A percentile compares a stretch with the other conserved stretches of the same genome.
phyloP scores from a whole-genome alignment of 2,329 filamentous ascomycete genomes.

The Ophiostoma fasciatum region DNA sequence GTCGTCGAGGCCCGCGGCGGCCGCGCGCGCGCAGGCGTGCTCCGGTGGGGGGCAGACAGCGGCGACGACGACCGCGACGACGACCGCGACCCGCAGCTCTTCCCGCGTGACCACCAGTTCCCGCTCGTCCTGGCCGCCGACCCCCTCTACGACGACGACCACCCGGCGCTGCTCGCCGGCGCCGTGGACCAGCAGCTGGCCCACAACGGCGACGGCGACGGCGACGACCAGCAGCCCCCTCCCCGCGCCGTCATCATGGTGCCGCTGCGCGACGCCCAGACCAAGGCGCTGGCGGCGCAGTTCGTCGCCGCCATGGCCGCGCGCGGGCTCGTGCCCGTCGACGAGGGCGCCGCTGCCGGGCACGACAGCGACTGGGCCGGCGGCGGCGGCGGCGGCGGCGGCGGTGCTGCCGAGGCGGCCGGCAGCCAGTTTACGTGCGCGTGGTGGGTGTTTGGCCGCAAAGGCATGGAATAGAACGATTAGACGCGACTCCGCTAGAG shows the following conservation, averaged over 20 bases:
- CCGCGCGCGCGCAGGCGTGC: conserved; percentile 42
- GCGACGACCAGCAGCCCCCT: neutral
- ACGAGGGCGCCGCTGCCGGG: conserved; percentile 48
- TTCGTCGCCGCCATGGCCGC: conserved; percentile 47
- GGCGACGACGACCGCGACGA: conserved; percentile 16
- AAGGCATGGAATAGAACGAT: no score
- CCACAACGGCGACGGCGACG: conserved; percentile 30
- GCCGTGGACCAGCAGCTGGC: conserved; percentile 57
- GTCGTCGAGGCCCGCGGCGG: conserved; percentile 41
- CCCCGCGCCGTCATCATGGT: conserved; percentile 56
- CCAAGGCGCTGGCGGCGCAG: conserved; percentile 40
- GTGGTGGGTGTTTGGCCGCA: conserved; percentile 11
- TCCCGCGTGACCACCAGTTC: conserved; percentile 14
- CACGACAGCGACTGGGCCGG: conserved; percentile 56
- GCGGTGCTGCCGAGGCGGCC: neutral
- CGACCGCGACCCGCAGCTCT: conserved; percentile 28
- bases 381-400: conserved; percentile 17
- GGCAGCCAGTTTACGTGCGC: conserved; percentile 6
- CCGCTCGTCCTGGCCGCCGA: conserved; percentile 73
- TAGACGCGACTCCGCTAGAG: neutral
- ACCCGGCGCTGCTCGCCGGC: conserved; percentile 58
- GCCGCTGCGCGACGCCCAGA: conserved; percentile 59
- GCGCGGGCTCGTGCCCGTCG: conserved; percentile 39
- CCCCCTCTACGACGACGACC: conserved; percentile 71
- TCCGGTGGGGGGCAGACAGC: conserved; percentile 56